Evolutionary conservation across 768 basidiomycete species (phyloP).

Genomic region (Tricholoma bakamatsutake): DNA sequence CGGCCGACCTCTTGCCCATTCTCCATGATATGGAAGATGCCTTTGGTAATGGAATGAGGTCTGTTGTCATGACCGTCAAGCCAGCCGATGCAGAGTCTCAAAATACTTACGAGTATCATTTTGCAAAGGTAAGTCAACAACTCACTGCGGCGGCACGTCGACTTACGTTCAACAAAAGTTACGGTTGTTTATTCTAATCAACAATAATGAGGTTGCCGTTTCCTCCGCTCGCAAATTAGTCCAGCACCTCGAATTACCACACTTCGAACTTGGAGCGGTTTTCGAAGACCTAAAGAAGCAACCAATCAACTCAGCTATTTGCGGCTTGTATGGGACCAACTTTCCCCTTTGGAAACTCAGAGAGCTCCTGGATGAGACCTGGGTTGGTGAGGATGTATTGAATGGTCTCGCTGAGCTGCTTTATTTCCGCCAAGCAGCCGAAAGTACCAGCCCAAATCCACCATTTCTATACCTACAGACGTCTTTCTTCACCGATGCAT

Average conservation of each 20-base stretch:
- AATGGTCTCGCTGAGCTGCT: no score
- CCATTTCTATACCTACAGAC: constrained; percentile 9
- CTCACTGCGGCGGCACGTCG: constrained; percentile 5
- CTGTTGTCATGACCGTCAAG: not conserved
- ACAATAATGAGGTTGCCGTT: not conserved
- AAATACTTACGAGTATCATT: not conserved
- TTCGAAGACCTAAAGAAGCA: not conserved
- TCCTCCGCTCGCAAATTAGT: constrained; percentile 1
- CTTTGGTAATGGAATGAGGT: not conserved
- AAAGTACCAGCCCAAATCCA: not conserved
- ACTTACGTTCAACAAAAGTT: not conserved
- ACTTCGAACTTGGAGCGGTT: not conserved
- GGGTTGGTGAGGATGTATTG: no score
- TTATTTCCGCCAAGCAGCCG: no score
- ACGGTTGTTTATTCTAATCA: not conserved
- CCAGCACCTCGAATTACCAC: not conserved
- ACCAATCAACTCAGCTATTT: constrained; percentile 4
- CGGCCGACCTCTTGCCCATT: constrained; percentile 1
- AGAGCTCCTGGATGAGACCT: constrained; percentile 17
- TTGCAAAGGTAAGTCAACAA: not conserved
- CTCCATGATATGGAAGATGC: constrained; percentile 1
- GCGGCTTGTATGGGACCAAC: constrained; percentile 5
- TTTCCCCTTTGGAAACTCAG: constrained; percentile 16
- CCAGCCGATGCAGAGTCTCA: not conserved
- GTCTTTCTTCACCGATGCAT: no score